Conservation (phyloP, 73 alveolate genomes). For the Paramecium octaurelia region DNA sequence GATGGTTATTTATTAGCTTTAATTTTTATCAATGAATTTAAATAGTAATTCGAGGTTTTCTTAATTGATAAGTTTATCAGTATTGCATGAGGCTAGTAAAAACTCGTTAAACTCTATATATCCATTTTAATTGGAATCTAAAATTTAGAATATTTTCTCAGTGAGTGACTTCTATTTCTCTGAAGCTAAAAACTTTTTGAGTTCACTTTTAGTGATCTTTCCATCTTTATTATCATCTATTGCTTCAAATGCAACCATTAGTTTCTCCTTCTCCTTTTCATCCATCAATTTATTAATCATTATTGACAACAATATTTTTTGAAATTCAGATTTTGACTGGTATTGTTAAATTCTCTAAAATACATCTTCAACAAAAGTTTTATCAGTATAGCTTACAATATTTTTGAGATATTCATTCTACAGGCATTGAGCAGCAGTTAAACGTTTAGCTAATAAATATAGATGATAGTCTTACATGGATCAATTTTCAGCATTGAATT, state of each 20-base stretch:
- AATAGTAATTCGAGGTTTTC: background rate
- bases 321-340: background rate
- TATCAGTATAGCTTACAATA: background rate
- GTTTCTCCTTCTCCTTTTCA: background rate
- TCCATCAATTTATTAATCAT: background rate
- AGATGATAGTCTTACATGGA: background rate
- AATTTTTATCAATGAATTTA: background rate
- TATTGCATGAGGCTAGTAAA: background rate
- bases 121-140: background rate
- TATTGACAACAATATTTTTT: background rate
- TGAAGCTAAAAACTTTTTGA: background rate
- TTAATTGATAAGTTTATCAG: background rate
- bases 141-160: background rate
- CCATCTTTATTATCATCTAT: conserved; percentile 25
- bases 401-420: background rate
- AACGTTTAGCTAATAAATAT: background rate
- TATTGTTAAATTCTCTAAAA: background rate
- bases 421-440: background rate
- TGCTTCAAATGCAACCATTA: background rate
- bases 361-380: background rate
- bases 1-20: background rate
- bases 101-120: background rate
- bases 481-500: background rate
- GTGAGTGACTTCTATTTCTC: background rate
- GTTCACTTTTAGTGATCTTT: background rate